Evolutionary conservation across 1,284 basidiomycete genomes (phyloP).

Genomic region (Ceratorhiza oryzae-sativae): DNA sequence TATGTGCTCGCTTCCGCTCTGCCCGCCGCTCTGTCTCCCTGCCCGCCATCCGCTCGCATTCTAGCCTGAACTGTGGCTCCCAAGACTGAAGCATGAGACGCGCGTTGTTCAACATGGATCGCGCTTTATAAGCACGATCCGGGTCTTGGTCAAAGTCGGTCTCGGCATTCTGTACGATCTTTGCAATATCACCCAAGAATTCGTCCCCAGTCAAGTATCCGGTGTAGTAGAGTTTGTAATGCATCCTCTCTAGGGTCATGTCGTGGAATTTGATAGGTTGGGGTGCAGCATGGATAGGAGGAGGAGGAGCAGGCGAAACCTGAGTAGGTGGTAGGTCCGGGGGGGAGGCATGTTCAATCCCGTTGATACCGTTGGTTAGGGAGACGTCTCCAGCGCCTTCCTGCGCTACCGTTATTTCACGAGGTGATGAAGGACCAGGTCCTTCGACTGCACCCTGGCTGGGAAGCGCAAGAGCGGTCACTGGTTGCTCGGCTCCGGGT

Average conservation of each 20-base stretch:
- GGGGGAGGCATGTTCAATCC: slow-evolving; percentile 41
- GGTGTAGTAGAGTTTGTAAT: slow-evolving; percentile 83
- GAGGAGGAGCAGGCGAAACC: slow-evolving; percentile 53
- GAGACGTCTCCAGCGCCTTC: slow-evolving; percentile 20
- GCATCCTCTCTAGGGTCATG: slow-evolving; percentile 92
- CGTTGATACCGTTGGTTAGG: slow-evolving; percentile 46
- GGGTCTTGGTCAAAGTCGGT: slow-evolving; percentile 69
- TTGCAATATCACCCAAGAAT: slow-evolving; percentile 87
- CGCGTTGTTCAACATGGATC: slow-evolving; percentile 88
- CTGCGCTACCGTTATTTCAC: background rate
- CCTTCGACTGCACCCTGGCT: background rate
- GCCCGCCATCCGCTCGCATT: slow-evolving; percentile 88
- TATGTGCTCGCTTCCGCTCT: slow-evolving; percentile 62
- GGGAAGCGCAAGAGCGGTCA: background rate
- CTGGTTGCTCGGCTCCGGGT: background rate
- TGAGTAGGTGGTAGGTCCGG: slow-evolving; percentile 42
- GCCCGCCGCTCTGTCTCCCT: slow-evolving; percentile 76
- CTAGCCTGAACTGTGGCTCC: slow-evolving; percentile 79
- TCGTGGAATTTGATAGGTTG: slow-evolving; percentile 61
- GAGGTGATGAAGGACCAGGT: background rate
- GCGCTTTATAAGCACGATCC: slow-evolving; percentile 81
- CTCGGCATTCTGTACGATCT: slow-evolving; percentile 89
- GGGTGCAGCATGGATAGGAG: slow-evolving; percentile 42
- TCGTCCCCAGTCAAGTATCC: slow-evolving; percentile 87
- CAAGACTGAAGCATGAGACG: slow-evolving; percentile 90